Conservation (phyloP, 352 stramenopile species). For the Phytophthora palmivora region DNA sequence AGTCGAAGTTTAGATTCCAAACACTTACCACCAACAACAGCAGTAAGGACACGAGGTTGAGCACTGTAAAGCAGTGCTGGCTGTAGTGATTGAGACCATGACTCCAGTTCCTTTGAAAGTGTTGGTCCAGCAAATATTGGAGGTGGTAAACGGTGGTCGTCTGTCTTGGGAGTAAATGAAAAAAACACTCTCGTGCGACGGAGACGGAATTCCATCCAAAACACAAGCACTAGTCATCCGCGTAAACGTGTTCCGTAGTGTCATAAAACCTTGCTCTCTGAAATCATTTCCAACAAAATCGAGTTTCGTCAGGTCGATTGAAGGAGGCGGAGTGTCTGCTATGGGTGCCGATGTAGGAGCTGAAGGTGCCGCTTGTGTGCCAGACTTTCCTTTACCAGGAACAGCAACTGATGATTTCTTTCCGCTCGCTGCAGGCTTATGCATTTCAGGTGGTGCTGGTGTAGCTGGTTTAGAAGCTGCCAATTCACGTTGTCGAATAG, state of each 20-base stretch:
- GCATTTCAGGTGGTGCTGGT: conserved; percentile 15
- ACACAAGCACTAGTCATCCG: conserved; percentile 29
- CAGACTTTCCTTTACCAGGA: conserved; percentile 23
- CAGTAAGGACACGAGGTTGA: conserved; percentile 24
- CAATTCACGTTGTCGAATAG: conserved; percentile 12
- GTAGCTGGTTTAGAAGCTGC: conserved; percentile 20
- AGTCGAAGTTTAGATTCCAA: conserved; percentile 67
- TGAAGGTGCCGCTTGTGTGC: conserved; percentile 6
- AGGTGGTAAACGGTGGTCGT: neutral
- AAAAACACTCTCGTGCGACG: conserved; percentile 26
- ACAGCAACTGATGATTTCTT: conserved; percentile 32
- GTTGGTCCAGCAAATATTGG: conserved; percentile 33
- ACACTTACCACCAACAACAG: conserved; percentile 60
- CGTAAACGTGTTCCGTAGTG: conserved; percentile 26
- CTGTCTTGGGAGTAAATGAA: conserved; percentile 5
- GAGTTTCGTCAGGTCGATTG: conserved; percentile 9
- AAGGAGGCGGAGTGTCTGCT: neutral
- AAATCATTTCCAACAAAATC: conserved; percentile 8
- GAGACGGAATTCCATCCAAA: conserved; percentile 36
- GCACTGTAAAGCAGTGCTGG: neutral
- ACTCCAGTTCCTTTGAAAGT: conserved; percentile 26
- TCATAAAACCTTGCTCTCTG: conserved; percentile 14
- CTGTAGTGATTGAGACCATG: conserved; percentile 49
- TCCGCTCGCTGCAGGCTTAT: conserved; percentile 15
- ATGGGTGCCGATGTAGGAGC: neutral